Evolutionary conservation across 208 protist species (phyloP), one percentile per base, ranked within the genome.

Genomic region (Jaenimonas drosophilae): DNA sequence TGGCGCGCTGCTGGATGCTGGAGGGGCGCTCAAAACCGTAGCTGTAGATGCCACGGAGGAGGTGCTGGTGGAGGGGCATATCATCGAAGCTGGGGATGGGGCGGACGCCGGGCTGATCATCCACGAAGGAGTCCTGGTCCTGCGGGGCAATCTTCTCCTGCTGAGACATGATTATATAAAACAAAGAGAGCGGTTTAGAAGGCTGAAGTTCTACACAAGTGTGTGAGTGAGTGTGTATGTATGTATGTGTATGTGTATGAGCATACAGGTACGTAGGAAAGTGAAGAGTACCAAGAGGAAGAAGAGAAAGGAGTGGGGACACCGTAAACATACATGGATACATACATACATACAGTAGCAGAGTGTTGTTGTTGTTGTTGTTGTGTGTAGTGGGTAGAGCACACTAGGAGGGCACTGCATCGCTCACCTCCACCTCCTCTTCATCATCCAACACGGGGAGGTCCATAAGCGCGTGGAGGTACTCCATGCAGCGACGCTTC

Each of bases 1-100:
- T 99, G 42, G 96, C 96, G 48, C 96, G 83, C 83, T 99, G 96
- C 90, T 99, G 97, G 61, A 98, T 99, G 49, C 93, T 95, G 38
- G 96, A 98, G 28, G 96, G 97, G 58, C 97, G 95, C 68, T 98
- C 95, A 60, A 98, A 98, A 42, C 94, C 97, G 63, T 98, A 97
- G 2, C 81, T 70, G 64, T 97, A 98, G 52, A 99, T 97, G 48
- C 97, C 97, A 46, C 95, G 80, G 34, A 98, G 73, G 1, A 99
- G 84, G 44, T 97, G 89, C 24, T 95, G 88, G 63, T 95, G 90
- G 12, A 99, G 90, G 20, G 88, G 84, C 97, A 99, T 99, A 56
- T 97, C 76, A 67, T 99, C 97, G 74, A 99, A 99, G 23, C 73
- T 76, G 11, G 76, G 54, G 38, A 97, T 82, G 33, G 96, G 77